A percentile compares a stretch with the other conserved stretches of the same genome.
Evolutionary conservation across 164 flowering plant species (phyloP).

Genomic region (Chloranthus sessilifolius): DNA sequence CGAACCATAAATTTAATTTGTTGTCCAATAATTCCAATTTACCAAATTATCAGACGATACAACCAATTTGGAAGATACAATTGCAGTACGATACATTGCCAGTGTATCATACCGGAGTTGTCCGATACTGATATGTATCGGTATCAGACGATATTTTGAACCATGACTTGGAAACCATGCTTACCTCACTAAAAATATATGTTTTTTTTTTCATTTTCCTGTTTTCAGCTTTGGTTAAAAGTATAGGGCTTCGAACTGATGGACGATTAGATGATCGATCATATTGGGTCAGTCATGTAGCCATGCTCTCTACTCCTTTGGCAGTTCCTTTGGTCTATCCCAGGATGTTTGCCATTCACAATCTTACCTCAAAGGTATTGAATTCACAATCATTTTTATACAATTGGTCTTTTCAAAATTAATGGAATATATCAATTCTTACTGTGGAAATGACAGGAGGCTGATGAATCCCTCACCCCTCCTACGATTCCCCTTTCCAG

Average conservation of each 20-base stretch:
- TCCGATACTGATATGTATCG: too few species aligned
- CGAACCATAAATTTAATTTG: too few species aligned
- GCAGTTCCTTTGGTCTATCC: conserved; percentile 88
- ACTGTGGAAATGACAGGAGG: conserved; percentile 42
- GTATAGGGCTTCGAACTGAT: conserved; percentile 73
- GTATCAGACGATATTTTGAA: too few species aligned
- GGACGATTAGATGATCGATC: conserved; percentile 92
- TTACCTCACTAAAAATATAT: too few species aligned
- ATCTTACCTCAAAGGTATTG: conserved; percentile 60
- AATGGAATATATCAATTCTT: not conserved
- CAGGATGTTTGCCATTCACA: conserved; percentile 76
- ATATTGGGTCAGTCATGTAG: conserved; percentile 74
- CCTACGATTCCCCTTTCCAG: conserved; percentile 74
- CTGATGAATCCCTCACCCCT: conserved; percentile 49
- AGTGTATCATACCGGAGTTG: too few species aligned
- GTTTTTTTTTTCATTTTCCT: conserved; percentile 2
- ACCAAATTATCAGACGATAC: too few species aligned
- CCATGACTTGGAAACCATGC: too few species aligned
- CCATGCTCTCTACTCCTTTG: conserved; percentile 58
- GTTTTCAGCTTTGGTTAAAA: conserved; percentile 71
- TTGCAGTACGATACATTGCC: too few species aligned
- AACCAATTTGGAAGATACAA: too few species aligned
- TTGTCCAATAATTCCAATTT: too few species aligned
- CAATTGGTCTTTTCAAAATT: not conserved
- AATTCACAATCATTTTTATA: not conserved